phyloP scores from a whole-genome alignment of 2,329 filamentous ascomycete species.

The Zasmidium cellare region DNA sequence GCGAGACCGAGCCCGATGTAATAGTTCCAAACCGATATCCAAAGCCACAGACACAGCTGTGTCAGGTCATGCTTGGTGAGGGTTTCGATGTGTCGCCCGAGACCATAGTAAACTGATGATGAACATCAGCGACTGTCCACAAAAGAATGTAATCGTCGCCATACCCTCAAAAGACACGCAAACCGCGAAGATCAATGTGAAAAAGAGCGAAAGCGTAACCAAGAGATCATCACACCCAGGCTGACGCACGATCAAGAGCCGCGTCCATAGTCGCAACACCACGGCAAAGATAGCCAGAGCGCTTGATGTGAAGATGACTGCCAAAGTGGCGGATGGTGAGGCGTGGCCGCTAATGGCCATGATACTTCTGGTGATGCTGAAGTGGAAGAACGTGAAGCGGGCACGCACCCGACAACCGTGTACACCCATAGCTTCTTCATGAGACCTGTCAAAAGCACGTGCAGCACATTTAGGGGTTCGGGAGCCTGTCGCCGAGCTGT shows the following conservation, averaged over 20 bases:
- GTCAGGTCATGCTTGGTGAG: constrained; percentile 6
- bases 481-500: too few relatives aligned
- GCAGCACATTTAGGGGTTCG: too few relatives aligned
- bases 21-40: constrained; percentile 14
- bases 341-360: constrained; percentile 6
- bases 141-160: too few relatives aligned
- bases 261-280: constrained; percentile 13
- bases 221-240: constrained; percentile 9
- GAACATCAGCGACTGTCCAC: too few relatives aligned
- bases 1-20: constrained; percentile 8
- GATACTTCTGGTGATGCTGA: too few relatives aligned
- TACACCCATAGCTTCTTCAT: too few relatives aligned
- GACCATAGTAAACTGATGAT: constrained; percentile 15
- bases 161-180: not conserved
- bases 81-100: constrained; percentile 14
- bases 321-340: constrained; percentile 10
- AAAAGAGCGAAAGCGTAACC: not conserved
- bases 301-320: constrained; percentile 9
- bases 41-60: constrained; percentile 8
- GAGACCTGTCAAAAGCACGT: too few relatives aligned
- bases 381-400: too few relatives aligned
- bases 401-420: too few relatives aligned
- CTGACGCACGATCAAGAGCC: constrained; percentile 4
- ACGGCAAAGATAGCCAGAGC: constrained; percentile 12
- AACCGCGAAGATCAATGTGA: not conserved